Evolutionary conservation across 495 filamentous ascomycete species (phyloP), one percentile per base, ranked within the genome.

Genomic region (Neurospora intermedia): DNA sequence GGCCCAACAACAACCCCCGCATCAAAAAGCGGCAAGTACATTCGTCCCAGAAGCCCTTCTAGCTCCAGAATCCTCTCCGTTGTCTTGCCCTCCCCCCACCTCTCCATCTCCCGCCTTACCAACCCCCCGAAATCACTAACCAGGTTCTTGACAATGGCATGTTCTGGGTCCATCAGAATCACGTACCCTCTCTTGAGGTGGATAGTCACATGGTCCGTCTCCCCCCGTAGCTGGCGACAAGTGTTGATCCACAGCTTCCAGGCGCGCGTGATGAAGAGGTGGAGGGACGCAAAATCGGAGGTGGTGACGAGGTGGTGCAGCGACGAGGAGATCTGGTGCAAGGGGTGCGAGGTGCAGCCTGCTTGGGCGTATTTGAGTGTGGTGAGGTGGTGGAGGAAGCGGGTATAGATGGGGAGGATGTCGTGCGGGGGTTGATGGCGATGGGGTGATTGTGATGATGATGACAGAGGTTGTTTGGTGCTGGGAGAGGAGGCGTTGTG

Each of bases 161-260:
- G 66, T 0, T 71, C 43, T 13, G 77, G 74, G 41, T 76, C 71
- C 43, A 79, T 74, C 3, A 80, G 69, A 6, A 80, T 80, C 6
- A 79, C 80, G 27, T 79, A 80, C 5, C 80, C 80, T 6, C 80
- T 76, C 39, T 77, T 76, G 45, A 81, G 73, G 69, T 81, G 80
- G 59, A 80, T 80, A n/a, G 80, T 78, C 13, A 78, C 75, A 16
- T 75, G 70, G 71, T 81, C 78, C 6, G 74, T 46, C 4, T 20
- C 39, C 1, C 78, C 78, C 20, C 80, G 75, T 0, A 72, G 42
- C 1, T 27, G 38, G 11, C 43, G 40, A 16, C 74, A 46, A 10
- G 69, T 39, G 59, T 76, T 72, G 7, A 81, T 59, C 80, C 80
- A 81, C 9, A 81, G 70, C n/a, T 69, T 43, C 80, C 80, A 81